A percentile compares a stretch with the other conserved stretches of the same genome.
Evolutionary conservation across 805 yeast genomes (phyloP).

Genomic region (Starmerella riodocensis): DNA sequence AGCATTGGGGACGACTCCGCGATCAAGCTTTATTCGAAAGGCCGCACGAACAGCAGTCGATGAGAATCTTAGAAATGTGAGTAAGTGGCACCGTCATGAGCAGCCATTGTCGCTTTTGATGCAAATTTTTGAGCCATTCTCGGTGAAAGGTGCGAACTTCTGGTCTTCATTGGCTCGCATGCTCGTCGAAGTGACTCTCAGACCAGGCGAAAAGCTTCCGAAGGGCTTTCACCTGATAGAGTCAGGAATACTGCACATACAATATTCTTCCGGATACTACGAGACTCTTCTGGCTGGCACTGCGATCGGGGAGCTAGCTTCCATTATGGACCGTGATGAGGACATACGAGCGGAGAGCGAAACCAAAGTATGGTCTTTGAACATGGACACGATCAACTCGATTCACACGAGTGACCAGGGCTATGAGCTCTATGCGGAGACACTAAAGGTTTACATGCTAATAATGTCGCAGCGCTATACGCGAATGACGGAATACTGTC

Average conservation of each 20-base stretch:
- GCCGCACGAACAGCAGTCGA: slow-evolving; percentile 27
- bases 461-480: slow-evolving; percentile 7
- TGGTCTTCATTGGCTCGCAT: slow-evolving; percentile 54
- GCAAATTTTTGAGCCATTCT: slow-evolving; percentile 51
- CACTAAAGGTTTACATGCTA: slow-evolving; percentile 6
- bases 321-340: slow-evolving; percentile 2
- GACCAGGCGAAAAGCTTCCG: slow-evolving; percentile 6
- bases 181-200: slow-evolving; percentile 26
- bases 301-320: slow-evolving; percentile 48
- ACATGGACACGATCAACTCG: not conserved
- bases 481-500: slow-evolving; percentile 17
- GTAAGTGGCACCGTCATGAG: slow-evolving; percentile 28
- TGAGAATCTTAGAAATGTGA: slow-evolving; percentile 23
- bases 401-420: slow-evolving; percentile 2
- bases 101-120: slow-evolving; percentile 54
- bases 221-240: slow-evolving; percentile 22
- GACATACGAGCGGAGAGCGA: slow-evolving; percentile 13
- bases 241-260: slow-evolving; percentile 36
- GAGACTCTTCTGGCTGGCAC: slow-evolving; percentile 56
- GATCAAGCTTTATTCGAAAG: slow-evolving; percentile 19
- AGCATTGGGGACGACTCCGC: slow-evolving; percentile 21
- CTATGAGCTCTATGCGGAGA: slow-evolving; percentile 10
- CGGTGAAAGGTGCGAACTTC: slow-evolving; percentile 37
- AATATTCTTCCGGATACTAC: slow-evolving; percentile 32
- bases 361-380: slow-evolving; percentile 11